These are phyloP conservation scores for Monilinia polystroma DNA, from an alignment of 2,329 filamentous ascomycete genomes.

Conservation along the genomic window DNA sequence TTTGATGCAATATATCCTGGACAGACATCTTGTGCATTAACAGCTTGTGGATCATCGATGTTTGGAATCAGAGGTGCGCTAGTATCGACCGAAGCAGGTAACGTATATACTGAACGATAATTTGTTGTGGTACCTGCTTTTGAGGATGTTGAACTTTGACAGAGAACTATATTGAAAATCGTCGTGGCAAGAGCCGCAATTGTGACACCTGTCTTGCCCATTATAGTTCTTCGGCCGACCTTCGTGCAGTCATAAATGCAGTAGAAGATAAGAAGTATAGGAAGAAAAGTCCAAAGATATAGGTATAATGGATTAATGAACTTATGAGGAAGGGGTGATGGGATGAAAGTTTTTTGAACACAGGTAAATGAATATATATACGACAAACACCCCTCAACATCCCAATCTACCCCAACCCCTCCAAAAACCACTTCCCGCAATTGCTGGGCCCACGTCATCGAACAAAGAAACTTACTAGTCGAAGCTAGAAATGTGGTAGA, in stretches of 20 bases:
- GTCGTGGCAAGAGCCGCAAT: constrained; percentile 25
- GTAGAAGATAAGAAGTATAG: not conserved
- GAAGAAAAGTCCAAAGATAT: not conserved
- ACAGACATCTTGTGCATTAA: constrained; percentile 54
- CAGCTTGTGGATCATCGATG: constrained; percentile 60
- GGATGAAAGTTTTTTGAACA: not conserved
- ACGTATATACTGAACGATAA: constrained; percentile 44
- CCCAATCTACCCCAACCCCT: not conserved
- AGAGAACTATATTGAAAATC: constrained; percentile 24
- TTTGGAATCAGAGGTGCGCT: constrained; percentile 58
- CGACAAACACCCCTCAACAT: not conserved
- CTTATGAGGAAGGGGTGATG: not conserved
- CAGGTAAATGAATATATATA: constrained; percentile 3
- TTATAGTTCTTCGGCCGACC: constrained; percentile 26
- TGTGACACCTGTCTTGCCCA: constrained; percentile 23
- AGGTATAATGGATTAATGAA: not conserved
- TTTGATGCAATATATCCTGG: constrained; percentile 68
- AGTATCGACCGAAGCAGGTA: constrained; percentile 47
- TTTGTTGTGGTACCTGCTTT: constrained; percentile 27
- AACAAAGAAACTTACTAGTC: not conserved
- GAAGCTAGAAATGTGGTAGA: not conserved
- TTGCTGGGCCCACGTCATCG: constrained; percentile 1
- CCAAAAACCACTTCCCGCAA: not conserved
- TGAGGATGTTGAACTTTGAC: constrained; percentile 27
- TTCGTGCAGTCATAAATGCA: not conserved